Evolutionary conservation across 1,139 yeast species (phyloP), one percentile per base, ranked within the genome.

Genomic region (Dujonia santamariae): DNA sequence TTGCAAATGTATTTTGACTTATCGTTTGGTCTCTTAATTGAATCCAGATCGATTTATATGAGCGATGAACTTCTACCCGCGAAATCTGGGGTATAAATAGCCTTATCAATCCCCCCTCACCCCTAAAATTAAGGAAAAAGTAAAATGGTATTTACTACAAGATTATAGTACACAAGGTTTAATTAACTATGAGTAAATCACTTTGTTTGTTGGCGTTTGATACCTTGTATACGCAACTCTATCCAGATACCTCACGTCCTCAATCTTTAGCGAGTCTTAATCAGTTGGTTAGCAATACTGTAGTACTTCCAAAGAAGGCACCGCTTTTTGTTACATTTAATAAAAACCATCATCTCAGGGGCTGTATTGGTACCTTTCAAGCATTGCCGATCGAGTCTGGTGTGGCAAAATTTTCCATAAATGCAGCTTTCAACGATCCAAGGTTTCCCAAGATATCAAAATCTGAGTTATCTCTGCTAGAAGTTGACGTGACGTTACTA

Each of bases 311-410:
- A 0, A 12, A 38, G 3, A 40, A 47, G n/a, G 69, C 74, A 2
- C 75, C 76, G 1, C 58, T 92, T 24, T 92, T 92, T 59, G 82
- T 92, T 22, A 90, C 97, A 0, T 92, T 96, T 96, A 79, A 82
- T 52, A 75, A 72, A 31, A 47, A 61, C 31, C 56, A 68, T 36
- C 61, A 66, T 13, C 63, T 92, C 32, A 67, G 97, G 35, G 98
- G 98, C 0, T 92, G 98, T 52, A 92, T 92, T 37, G 98, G 98
- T 1, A 90, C 96, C 0, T 90, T 92, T 53, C 57, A 61, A 25
- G 50, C 59, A 12, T 47, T 59, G 30, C 53, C 56, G 3, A 49
- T 85, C 7, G 79, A 71, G 19, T 38, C 52, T 1, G 96, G 95
- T 0, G 72, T 88, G 2, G 53, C 61, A 18, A 65, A 71, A 31